Conservation (phyloP, 805 yeast species). For the Blastobotrys americana region DNA sequence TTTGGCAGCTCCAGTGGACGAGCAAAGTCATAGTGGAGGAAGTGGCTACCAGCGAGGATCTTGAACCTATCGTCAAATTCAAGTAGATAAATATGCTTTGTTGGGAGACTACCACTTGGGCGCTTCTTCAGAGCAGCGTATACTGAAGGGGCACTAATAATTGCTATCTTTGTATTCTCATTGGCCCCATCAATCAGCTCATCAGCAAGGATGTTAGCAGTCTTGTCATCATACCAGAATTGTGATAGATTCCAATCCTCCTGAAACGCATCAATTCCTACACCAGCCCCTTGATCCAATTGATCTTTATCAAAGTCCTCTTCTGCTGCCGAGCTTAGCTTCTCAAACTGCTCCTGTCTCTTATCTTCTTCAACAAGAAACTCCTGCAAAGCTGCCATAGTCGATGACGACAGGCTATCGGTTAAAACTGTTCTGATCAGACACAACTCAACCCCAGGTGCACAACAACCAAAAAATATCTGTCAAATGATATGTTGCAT, state of each 20-base stretch:
- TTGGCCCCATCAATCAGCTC: slow-evolving; percentile 75
- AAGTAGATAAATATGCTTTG: slow-evolving; percentile 57
- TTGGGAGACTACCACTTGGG: slow-evolving; percentile 44
- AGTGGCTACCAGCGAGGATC: slow-evolving; percentile 63
- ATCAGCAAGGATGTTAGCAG: slow-evolving; percentile 61
- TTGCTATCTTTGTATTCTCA: slow-evolving; percentile 58
- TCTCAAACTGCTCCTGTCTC: slow-evolving; percentile 48
- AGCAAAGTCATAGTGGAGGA: slow-evolving; percentile 69
- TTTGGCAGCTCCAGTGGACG: slow-evolving; percentile 56
- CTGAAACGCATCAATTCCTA: slow-evolving; percentile 58
- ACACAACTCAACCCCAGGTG: no score
- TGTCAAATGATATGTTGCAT: no score
- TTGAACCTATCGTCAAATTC: slow-evolving; percentile 77
- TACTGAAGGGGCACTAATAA: slow-evolving; percentile 87
- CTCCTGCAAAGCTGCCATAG: slow-evolving; percentile 51
- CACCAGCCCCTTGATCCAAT: slow-evolving; percentile 20
- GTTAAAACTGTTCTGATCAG: no score
- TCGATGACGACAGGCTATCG: slow-evolving; percentile 38
- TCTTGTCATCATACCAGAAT: slow-evolving; percentile 73
- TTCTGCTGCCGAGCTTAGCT: slow-evolving; percentile 52
- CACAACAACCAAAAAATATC: no score
- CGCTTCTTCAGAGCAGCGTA: slow-evolving; percentile 69
- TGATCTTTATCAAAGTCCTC: slow-evolving; percentile 38
- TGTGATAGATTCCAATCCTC: slow-evolving; percentile 96
- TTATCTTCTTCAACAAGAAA: slow-evolving; percentile 59